Base-by-base conservation (phyloP, 306 rosid genomes). In the Malus asiatica region DNA sequence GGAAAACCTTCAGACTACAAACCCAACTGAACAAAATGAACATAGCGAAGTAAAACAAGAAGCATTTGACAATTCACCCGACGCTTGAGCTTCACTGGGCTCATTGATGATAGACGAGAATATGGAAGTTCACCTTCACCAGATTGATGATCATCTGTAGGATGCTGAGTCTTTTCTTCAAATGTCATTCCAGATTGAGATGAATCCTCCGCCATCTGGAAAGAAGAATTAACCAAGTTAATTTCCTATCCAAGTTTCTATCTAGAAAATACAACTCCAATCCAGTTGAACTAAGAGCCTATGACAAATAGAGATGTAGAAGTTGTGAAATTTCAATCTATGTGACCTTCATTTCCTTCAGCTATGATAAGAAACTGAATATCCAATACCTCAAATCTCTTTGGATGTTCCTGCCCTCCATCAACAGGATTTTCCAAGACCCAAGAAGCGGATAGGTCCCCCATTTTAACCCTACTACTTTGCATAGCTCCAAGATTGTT, bases 381-480 rank as follows among this genome's bases (percentile, higher is more conserved):
- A 73, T 59, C 14, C 68, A 52, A 76, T 88, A 95, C 97, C 97
- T 85, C 84, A 52, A 89, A 80, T 77, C 66, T 85, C 84, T 69
- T 79, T 77, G 87, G 85, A 80, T 73, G 87, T 20, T 75, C 89
- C 74, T 70, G 77, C 74, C 74, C 81, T 48, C 78, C 88, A 81
- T 83, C 80, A 78, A 46, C 71, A 68, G 95, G 91, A 76, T 89
- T 89, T 86, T 95, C 96, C 93, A 91, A 85, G 44, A 90, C 86
- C 98, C 98, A 95, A 33, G 98, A 95, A 78, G 92, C 86, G 46
- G 98, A 95, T 29, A 95, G 76, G 76, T 88, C 91, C 64, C 86
- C 88, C 90, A 87, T 73, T 86, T 88, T 95, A 84, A 95, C 85
- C 88, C 90, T 90, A 78, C 92, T 83, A 22, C 87, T 84, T 71